Conservation (phyloP, 768 basidiomycete genomes). For the Tricholoma saponaceum region DNA sequence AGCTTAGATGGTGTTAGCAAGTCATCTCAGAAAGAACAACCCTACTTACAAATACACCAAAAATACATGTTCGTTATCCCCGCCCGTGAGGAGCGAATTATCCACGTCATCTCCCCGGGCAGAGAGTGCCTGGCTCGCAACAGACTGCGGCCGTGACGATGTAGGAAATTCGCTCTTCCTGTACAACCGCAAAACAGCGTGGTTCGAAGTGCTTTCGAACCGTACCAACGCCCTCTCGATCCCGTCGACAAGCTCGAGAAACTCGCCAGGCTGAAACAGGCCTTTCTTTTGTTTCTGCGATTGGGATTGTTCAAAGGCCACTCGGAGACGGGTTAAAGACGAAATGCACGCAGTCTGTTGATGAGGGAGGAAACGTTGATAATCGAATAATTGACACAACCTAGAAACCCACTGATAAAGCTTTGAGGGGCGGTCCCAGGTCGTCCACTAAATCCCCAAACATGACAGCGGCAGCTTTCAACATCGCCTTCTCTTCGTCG, state of each 20-base stretch:
- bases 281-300: slow-evolving; percentile 23
- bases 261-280: slow-evolving; percentile 52
- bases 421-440: slow-evolving; percentile 71
- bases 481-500: slow-evolving; percentile 36
- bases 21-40: neutral
- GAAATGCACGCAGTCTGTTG: slow-evolving; percentile 54
- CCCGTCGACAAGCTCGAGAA: slow-evolving; percentile 55
- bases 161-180: slow-evolving; percentile 40
- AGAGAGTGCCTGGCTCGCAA: slow-evolving; percentile 16
- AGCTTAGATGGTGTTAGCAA: slow-evolving; percentile 43
- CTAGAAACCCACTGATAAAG: slow-evolving; percentile 56
- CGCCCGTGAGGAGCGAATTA: slow-evolving; percentile 33
- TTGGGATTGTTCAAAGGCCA: slow-evolving; percentile 54
- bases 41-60: slow-evolving; percentile 82
- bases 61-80: slow-evolving; percentile 81
- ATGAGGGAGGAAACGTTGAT: neutral
- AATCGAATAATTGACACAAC: neutral
- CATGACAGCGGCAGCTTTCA: slow-evolving; percentile 63
- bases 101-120: slow-evolving; percentile 25
- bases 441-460: slow-evolving; percentile 81
- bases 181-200: slow-evolving; percentile 77
- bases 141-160: slow-evolving; percentile 17
- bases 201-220: slow-evolving; percentile 82
- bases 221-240: slow-evolving; percentile 67
- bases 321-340: slow-evolving; percentile 60